Percentiles rank a stretch among this genome's conserved stretches.
These are phyloP conservation scores for Lagenidium giganteum DNA, from an alignment of 352 stramenopile species.

Conservation along the genomic window DNA sequence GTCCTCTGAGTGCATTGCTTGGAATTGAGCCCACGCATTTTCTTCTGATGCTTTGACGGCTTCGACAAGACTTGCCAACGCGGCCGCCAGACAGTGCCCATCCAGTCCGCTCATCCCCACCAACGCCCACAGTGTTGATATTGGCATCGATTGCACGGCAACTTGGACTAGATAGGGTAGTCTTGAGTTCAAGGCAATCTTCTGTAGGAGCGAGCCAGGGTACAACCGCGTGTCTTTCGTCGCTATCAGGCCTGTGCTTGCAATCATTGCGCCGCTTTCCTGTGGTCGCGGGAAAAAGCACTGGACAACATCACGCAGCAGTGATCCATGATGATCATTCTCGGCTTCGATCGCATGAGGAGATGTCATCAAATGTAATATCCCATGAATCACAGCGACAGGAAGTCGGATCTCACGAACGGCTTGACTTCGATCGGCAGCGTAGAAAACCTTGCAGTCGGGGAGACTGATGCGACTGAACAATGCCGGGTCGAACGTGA, in stretches of 20 bases:
- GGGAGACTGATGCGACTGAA: slow-evolving; percentile 53
- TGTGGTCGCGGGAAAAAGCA: slow-evolving; percentile 60
- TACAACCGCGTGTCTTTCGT: slow-evolving; percentile 74
- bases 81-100: no score
- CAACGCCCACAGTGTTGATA: slow-evolving; percentile 49
- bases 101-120: slow-evolving; percentile 10
- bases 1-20: no score
- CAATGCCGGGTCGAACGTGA: slow-evolving; percentile 41
- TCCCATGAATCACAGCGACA: slow-evolving; percentile 57
- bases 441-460: slow-evolving; percentile 80
- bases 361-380: slow-evolving; percentile 64
- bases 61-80: no score
- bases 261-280: slow-evolving; percentile 40
- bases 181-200: slow-evolving; percentile 37
- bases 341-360: slow-evolving; percentile 28
- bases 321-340: neutral
- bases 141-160: slow-evolving; percentile 54
- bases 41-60: no score
- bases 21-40: no score
- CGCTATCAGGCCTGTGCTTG: slow-evolving; percentile 65
- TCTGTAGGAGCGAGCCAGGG: slow-evolving; percentile 53
- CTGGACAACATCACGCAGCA: slow-evolving; percentile 40
- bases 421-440: slow-evolving; percentile 46
- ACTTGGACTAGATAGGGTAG: slow-evolving; percentile 42
- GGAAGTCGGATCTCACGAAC: slow-evolving; percentile 79